Base-by-base conservation (phyloP, 2,329 filamentous ascomycete species). In the Ambrosiella cleistominuta region DNA sequence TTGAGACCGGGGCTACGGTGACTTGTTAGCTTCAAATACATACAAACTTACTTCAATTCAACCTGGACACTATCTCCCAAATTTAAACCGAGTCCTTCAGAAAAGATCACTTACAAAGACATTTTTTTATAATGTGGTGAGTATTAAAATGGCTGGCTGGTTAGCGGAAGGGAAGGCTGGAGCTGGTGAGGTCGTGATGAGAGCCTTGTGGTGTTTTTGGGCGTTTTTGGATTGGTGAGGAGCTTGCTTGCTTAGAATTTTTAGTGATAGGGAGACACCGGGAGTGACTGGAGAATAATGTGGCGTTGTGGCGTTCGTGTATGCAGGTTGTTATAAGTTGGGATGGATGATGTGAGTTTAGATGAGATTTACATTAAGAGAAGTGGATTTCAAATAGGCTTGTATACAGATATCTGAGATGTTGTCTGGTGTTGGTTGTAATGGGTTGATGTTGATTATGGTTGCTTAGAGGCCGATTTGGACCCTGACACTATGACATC, bases 1-100 rank as follows among this genome's bases (percentile, higher is more conserved):
- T 63, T 63, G 61, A 58, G 52, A 61, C 19, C 59, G 57, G 56
- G 50, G 60, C 64, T 57, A 58, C 51, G 38, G 40, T 8, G 50
- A 13, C 9, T 17, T 15, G 51, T 53, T 53, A 58, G 53, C 36
- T 37, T 15, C 36, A 9, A 13, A 6, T n/a, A 17, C 37, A 39
- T 17, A 38, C 27, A 8, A 35, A 35, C 15, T 17, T 1, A 13
- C 1, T 6, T 27, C 12, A 17, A 36, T 9, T 11, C 12, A 19
- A 51, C n/a, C 15, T 51, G 27, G 5, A n/a, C 15, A 52, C 3
- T 6, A 19, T 13, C 38, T 19, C 9, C 17, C 27, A 27, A 27
- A 27, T 27, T 27, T 27, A 27, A 27, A 4, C 35, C 9, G 12
- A 7, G 39, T 45, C 15, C 3, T n/a, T 49, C 12, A n/a, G 1